phyloP scores from a whole-genome alignment of 1,284 basidiomycete genomes.

The Pholiota adiposa region DNA sequence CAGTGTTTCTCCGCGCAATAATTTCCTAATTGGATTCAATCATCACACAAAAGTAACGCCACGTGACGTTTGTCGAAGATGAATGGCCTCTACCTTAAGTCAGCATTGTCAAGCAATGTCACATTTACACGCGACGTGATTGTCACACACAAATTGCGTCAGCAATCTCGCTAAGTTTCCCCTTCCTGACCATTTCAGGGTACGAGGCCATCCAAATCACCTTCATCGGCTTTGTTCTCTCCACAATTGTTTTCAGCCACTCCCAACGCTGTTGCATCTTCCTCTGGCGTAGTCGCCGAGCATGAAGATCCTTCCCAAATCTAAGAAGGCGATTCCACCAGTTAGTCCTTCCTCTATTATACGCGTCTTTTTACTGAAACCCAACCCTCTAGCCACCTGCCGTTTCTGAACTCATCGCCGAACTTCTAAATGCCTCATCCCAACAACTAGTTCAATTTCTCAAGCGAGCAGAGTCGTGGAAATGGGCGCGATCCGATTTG shows the following conservation, averaged over 20 bases:
- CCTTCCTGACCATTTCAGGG: slow-evolving; percentile 14
- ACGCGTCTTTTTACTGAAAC: slow-evolving; percentile 26
- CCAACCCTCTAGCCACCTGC: slow-evolving; percentile 63
- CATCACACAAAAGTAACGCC: too few species aligned
- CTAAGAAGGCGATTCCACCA: slow-evolving; percentile 74
- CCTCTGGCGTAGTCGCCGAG: slow-evolving; percentile 56
- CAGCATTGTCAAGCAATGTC: too few species aligned
- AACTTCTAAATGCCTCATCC: slow-evolving; percentile 64
- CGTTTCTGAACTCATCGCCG: slow-evolving; percentile 75
- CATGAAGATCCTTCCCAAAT: slow-evolving; percentile 83
- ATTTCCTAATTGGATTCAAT: too few species aligned
- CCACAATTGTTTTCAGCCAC: slow-evolving; percentile 11
- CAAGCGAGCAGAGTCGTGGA: slow-evolving; percentile 78
- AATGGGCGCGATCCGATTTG: slow-evolving; percentile 95
- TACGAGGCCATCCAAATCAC: slow-evolving; percentile 8
- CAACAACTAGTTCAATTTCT: slow-evolving; percentile 71
- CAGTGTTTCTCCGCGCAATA: too few species aligned
- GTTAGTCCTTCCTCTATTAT: slow-evolving; percentile 44
- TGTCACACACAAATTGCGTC: slow-evolving; percentile 32
- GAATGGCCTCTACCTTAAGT: too few species aligned
- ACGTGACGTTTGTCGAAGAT: too few species aligned
- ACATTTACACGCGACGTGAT: slow-evolving; percentile 14
- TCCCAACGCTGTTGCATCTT: slow-evolving; percentile 22
- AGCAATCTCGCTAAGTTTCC: slow-evolving; percentile 24
- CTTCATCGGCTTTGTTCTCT: slow-evolving; percentile 15